Evolutionary conservation across 2,329 filamentous ascomycete species (phyloP).

Genomic region (Ceratocystis harringtonii): DNA sequence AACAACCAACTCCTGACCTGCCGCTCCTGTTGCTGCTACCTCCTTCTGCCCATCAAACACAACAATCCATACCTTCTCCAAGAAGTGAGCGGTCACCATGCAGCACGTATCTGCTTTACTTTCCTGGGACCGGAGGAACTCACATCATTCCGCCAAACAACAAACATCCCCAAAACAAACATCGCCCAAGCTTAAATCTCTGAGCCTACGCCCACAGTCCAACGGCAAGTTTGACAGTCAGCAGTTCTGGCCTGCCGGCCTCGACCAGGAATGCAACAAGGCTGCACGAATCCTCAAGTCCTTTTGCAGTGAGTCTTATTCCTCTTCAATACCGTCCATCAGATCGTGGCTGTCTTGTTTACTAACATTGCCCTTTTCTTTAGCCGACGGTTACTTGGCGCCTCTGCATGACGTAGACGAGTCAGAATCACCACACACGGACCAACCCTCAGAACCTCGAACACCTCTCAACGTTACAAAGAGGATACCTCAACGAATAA

Average conservation of each 20-base stretch:
- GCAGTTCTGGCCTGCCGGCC: slow-evolving; percentile 69
- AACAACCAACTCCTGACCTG: neutral
- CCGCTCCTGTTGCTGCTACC: neutral
- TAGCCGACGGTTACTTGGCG: slow-evolving; percentile 43
- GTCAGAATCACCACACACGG: slow-evolving; percentile 8
- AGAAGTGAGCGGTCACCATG: slow-evolving; percentile 12
- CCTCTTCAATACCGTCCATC: slow-evolving; percentile 12
- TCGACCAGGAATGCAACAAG: slow-evolving; percentile 86
- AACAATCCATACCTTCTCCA: neutral
- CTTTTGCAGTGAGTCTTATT: slow-evolving; percentile 59
- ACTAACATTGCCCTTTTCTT: slow-evolving; percentile 9
- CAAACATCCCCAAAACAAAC: slow-evolving; percentile 13
- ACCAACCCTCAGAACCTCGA: slow-evolving; percentile 28
- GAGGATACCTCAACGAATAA: slow-evolving; percentile 74
- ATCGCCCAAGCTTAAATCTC: slow-evolving; percentile 8
- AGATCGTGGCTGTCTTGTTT: neutral
- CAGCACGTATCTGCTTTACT: slow-evolving; percentile 19
- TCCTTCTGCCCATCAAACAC: neutral
- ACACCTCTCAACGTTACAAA: slow-evolving; percentile 40
- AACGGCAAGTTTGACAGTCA: slow-evolving; percentile 26
- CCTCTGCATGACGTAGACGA: slow-evolving; percentile 27
- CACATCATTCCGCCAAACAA: slow-evolving; percentile 15
- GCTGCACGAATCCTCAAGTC: slow-evolving; percentile 76
- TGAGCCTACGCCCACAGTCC: slow-evolving; percentile 10
- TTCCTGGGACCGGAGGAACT: slow-evolving; percentile 19